These are phyloP conservation scores for Magnaporthiopsis incrustans DNA, from an alignment of 2,329 filamentous ascomycete species.

Conservation along the genomic window DNA sequence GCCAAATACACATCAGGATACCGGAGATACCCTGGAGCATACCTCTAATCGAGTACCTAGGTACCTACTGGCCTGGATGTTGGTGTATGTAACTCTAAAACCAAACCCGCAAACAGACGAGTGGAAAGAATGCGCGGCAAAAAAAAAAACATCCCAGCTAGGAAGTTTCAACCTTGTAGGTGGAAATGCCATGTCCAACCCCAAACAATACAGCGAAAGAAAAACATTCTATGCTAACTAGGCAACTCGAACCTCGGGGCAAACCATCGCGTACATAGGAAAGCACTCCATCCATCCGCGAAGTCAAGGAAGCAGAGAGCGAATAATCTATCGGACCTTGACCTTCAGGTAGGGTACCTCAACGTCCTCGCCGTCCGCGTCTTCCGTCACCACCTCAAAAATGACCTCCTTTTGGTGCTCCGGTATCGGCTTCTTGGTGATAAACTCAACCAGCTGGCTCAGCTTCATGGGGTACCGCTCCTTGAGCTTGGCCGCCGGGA, in stretches of 20 bases:
- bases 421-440: constrained; percentile 88
- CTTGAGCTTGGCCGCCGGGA: constrained; percentile 68
- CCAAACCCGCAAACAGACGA: too few relatives aligned
- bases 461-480: constrained; percentile 77
- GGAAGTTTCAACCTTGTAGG: neutral
- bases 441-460: constrained; percentile 76
- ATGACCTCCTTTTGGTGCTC: constrained; percentile 91
- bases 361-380: constrained; percentile 82
- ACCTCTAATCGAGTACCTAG: too few relatives aligned
- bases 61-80: too few relatives aligned
- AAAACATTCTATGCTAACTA: neutral
- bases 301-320: neutral
- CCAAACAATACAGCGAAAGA: neutral
- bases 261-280: neutral
- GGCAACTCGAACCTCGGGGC: neutral
- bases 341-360: constrained; percentile 97
- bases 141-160: neutral
- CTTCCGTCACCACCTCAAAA: constrained; percentile 91
- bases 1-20: too few relatives aligned
- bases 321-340: constrained; percentile 39
- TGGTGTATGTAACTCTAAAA: neutral
- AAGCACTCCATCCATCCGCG: neutral
- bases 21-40: too few relatives aligned
- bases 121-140: too few relatives aligned
- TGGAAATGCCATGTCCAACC: neutral